Evolutionary conservation across 1,139 yeast species (phyloP).

Genomic region (Blastobotrys serpentis): DNA sequence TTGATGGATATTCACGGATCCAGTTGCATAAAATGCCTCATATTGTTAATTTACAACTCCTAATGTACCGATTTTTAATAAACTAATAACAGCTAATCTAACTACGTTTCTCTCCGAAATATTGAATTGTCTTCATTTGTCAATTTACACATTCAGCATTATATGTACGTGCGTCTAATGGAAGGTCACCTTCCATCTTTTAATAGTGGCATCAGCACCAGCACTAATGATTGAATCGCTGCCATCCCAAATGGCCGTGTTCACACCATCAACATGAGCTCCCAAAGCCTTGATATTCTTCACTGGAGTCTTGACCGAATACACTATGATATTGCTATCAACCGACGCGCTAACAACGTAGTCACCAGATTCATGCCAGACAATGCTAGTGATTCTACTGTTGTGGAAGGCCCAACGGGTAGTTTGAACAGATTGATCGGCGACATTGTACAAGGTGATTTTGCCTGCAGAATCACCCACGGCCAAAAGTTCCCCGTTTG

Average conservation of each 20-base stretch:
- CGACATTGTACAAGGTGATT: constrained; percentile 62
- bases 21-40: neutral
- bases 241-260: constrained; percentile 66
- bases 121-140: no score
- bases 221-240: constrained; percentile 55
- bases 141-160: no score
- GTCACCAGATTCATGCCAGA: constrained; percentile 76
- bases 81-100: no score
- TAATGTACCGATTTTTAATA: neutral
- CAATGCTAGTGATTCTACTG: constrained; percentile 69
- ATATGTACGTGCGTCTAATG: no score
- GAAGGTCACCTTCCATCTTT: constrained; percentile 55
- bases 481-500: constrained; percentile 66
- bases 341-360: constrained; percentile 75
- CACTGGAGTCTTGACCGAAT: constrained; percentile 75
- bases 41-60: neutral
- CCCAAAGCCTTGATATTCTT: constrained; percentile 70
- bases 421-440: constrained; percentile 61
- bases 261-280: constrained; percentile 89
- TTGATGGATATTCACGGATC: constrained; percentile 9
- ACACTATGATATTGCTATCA: constrained; percentile 77
- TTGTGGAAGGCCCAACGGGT: constrained; percentile 97
- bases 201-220: constrained; percentile 82
- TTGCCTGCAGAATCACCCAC: constrained; percentile 89
- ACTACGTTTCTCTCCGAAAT: no score